Conservation (phyloP, 805 yeast genomes). For the Ogataea zsoltii region DNA sequence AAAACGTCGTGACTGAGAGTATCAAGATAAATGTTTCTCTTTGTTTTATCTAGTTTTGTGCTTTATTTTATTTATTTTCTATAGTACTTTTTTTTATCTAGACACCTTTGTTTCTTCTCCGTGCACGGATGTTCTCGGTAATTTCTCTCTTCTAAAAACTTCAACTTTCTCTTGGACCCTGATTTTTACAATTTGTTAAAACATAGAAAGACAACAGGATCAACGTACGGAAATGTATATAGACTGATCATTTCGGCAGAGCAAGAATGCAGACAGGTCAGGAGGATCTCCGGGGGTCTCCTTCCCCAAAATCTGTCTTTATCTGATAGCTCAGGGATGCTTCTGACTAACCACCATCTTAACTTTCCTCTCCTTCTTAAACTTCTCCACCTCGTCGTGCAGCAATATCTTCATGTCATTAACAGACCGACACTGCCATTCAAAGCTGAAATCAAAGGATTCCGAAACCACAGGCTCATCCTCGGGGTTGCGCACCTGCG, state of each 20-base stretch:
- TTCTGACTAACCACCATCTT: conserved; percentile 11
- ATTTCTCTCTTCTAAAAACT: neutral
- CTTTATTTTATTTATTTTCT: neutral
- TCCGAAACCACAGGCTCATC: conserved; percentile 56
- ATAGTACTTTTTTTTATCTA: too few relatives aligned
- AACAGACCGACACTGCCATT: conserved; percentile 40
- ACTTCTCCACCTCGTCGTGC: conserved; percentile 52
- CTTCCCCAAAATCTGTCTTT: too few relatives aligned
- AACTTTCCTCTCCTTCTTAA: conserved; percentile 38
- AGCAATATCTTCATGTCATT: conserved; percentile 49
- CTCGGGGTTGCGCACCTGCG: conserved; percentile 48
- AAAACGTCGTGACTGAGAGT: too few relatives aligned
- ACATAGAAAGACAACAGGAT: conserved; percentile 2
- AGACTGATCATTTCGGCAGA: neutral
- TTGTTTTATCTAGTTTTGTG: neutral
- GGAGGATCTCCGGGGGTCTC: neutral
- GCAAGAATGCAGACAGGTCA: neutral
- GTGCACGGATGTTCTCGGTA: neutral
- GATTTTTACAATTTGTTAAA: neutral
- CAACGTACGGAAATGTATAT: conserved; percentile 1
- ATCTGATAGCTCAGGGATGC: too few relatives aligned
- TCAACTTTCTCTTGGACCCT: neutral
- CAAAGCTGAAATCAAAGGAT: conserved; percentile 70
- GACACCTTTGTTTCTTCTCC: too few relatives aligned
- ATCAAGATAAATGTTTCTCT: too few relatives aligned